A percentile compares a stretch with the other conserved stretches of the same genome.
Conservation (phyloP, 805 yeast genomes). For the Myxozyma udenii region DNA sequence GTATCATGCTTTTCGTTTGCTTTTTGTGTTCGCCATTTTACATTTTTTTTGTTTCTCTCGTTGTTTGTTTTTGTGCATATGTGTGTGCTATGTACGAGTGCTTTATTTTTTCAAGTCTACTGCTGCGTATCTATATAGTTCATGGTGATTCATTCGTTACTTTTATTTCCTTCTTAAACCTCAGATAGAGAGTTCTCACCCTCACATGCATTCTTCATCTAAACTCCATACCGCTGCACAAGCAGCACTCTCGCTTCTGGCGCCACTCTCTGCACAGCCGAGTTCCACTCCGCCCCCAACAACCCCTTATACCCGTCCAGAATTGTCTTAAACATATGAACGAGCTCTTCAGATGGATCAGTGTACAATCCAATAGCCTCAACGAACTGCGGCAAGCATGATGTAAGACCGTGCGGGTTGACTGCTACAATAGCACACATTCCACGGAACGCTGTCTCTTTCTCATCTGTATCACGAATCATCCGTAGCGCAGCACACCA, state of each 20-base stretch:
- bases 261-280: slow-evolving; percentile 25
- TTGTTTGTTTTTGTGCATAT: too few species aligned
- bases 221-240: slow-evolving; percentile 17
- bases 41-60: too few species aligned
- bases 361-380: slow-evolving; percentile 50
- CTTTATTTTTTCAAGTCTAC: too few species aligned
- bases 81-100: too few species aligned
- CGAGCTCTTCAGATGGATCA: slow-evolving; percentile 37
- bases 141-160: too few species aligned
- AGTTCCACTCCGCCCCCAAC: slow-evolving; percentile 32
- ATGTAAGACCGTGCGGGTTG: slow-evolving; percentile 65
- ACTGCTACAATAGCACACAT: slow-evolving; percentile 63
- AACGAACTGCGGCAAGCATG: slow-evolving; percentile 51
- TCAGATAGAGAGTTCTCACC: too few species aligned
- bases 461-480: slow-evolving; percentile 78
- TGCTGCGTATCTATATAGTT: too few species aligned
- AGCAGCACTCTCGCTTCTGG: slow-evolving; percentile 27
- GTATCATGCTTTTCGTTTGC: too few species aligned
- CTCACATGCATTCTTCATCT: too few species aligned
- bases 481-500: slow-evolving; percentile 73
- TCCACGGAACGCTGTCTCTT: slow-evolving; percentile 82
- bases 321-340: slow-evolving; percentile 33
- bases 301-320: slow-evolving; percentile 35
- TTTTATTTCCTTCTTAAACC: too few species aligned
- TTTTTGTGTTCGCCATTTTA: too few species aligned